Evolutionary conservation across 345 rosid species (phyloP).

Genomic region (Sisymbrium irio): DNA sequence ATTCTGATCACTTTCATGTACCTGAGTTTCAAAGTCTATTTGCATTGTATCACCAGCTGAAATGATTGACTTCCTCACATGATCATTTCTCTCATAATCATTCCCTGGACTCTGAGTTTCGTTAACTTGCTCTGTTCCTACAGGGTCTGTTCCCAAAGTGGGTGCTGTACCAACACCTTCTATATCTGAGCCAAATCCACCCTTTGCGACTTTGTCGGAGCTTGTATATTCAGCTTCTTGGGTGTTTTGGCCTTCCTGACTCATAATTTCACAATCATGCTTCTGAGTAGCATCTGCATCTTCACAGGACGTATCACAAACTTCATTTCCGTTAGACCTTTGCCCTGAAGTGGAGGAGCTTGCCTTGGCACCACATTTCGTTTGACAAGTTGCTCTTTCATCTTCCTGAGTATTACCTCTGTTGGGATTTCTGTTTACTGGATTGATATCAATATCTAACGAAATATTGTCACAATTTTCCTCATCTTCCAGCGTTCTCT

Average conservation of each 20-base stretch:
- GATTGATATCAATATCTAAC: slow-evolving; percentile 60
- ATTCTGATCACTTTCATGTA: slow-evolving; percentile 43
- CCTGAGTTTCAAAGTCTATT: slow-evolving; percentile 65
- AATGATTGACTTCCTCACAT: slow-evolving; percentile 38
- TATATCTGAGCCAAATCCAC: slow-evolving; percentile 84
- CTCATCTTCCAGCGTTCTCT: slow-evolving; percentile 87
- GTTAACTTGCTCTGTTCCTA: slow-evolving; percentile 73
- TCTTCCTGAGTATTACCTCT: slow-evolving; percentile 34
- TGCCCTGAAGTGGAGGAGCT: slow-evolving; percentile 54
- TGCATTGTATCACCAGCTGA: slow-evolving; percentile 79
- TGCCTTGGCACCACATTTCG: slow-evolving; percentile 41
- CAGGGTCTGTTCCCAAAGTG: slow-evolving; percentile 49
- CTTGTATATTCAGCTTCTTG: slow-evolving; percentile 71
- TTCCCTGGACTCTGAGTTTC: slow-evolving; percentile 73
- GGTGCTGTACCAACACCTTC: slow-evolving; percentile 60
- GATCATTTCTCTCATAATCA: slow-evolving; percentile 39
- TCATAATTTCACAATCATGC: slow-evolving; percentile 77
- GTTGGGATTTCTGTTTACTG: slow-evolving; percentile 27
- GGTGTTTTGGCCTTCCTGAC: slow-evolving; percentile 72
- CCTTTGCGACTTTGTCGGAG: slow-evolving; percentile 44
- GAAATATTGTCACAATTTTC: slow-evolving; percentile 82
- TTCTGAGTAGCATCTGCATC: slow-evolving; percentile 84
- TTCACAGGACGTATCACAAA: slow-evolving; percentile 48
- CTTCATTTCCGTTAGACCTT: slow-evolving; percentile 40
- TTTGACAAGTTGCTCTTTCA: slow-evolving; percentile 23